Percentiles rank a stretch among this genome's conserved stretches.
Evolutionary conservation across 495 filamentous ascomycete genomes (phyloP).

Genomic region (Xylona heveae): DNA sequence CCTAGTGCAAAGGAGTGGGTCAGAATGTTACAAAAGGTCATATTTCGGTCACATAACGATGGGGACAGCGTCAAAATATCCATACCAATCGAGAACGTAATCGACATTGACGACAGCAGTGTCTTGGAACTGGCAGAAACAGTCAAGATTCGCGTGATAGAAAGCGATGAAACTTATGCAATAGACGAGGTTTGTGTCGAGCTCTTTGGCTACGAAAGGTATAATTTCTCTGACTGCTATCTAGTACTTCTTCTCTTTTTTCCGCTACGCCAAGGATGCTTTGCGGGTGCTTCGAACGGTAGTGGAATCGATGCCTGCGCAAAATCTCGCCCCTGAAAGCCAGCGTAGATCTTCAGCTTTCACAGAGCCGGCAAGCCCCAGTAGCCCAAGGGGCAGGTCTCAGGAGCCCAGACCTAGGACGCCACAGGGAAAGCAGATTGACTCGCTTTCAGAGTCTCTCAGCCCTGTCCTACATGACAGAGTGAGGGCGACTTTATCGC

Average conservation of each 20-base stretch:
- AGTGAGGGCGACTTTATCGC: slow-evolving; percentile 42
- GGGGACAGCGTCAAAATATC: slow-evolving; percentile 95
- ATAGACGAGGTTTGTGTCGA: slow-evolving; percentile 62
- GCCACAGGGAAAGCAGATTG: too few species aligned
- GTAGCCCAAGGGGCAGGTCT: too few species aligned
- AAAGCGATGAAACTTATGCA: slow-evolving; percentile 80
- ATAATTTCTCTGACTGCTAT: not conserved
- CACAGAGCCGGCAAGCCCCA: too few species aligned
- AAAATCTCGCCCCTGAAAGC: slow-evolving; percentile 10
- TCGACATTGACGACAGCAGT: slow-evolving; percentile 81
- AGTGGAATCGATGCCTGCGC: slow-evolving; percentile 41
- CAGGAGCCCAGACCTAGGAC: too few species aligned
- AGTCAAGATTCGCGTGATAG: slow-evolving; percentile 78
- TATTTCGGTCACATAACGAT: slow-evolving; percentile 89
- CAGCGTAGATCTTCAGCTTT: too few species aligned
- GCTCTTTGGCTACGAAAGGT: too few species aligned
- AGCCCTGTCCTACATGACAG: slow-evolving; percentile 30
- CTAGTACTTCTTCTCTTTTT: slow-evolving; percentile 93
- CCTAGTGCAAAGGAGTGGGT: slow-evolving; percentile 95
- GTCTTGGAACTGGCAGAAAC: slow-evolving; percentile 88
- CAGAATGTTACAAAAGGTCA: slow-evolving; percentile 78
- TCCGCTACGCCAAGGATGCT: slow-evolving; percentile 69
- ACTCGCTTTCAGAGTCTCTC: slow-evolving; percentile 12
- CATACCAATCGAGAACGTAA: slow-evolving; percentile 67
- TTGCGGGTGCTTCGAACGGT: slow-evolving; percentile 56